These are phyloP conservation scores for Pythium phragmiticola DNA, from an alignment of 352 stramenopile species.

Conservation along the genomic window DNA sequence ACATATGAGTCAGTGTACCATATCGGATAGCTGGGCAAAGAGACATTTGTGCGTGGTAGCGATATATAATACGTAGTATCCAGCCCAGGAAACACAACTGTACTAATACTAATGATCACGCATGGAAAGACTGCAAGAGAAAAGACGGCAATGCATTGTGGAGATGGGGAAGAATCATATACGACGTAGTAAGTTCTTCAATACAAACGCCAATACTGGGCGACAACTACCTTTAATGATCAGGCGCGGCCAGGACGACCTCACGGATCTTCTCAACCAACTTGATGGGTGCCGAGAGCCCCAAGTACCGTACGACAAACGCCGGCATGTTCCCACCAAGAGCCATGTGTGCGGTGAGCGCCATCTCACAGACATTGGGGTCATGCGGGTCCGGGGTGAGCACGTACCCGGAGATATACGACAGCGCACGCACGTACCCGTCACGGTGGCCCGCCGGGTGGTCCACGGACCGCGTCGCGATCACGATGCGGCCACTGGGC, in stretches of 20 bases:
- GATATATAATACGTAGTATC: too few species aligned
- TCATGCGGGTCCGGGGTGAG: slow-evolving; percentile 57
- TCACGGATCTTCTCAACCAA: slow-evolving; percentile 67
- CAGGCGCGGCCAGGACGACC: slow-evolving; percentile 12
- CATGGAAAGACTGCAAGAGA: not conserved
- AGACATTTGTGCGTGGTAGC: too few species aligned
- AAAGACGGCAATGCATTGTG: too few species aligned
- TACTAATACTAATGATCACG: slow-evolving; percentile 9
- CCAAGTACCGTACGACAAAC: slow-evolving; percentile 68
- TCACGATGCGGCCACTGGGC: slow-evolving; percentile 49
- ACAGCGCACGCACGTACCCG: slow-evolving; percentile 26
- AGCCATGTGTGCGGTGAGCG: slow-evolving; percentile 74
- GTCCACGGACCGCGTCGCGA: slow-evolving; percentile 73
- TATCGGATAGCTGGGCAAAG: too few species aligned
- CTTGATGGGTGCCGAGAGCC: slow-evolving; percentile 78
- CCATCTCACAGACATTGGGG: slow-evolving; percentile 61
- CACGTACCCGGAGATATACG: slow-evolving; percentile 70
- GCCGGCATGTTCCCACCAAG: slow-evolving; percentile 63
- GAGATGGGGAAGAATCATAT: too few species aligned
- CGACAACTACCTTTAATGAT: not conserved
- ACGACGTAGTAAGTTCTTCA: not conserved
- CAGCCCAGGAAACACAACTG: not conserved
- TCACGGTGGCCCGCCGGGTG: slow-evolving; percentile 45
- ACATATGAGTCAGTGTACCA: too few species aligned
- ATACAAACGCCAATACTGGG: not conserved